Evolutionary conservation across 2,329 filamentous ascomycete species (phyloP).

Genomic region (Aspergillus fructus): DNA sequence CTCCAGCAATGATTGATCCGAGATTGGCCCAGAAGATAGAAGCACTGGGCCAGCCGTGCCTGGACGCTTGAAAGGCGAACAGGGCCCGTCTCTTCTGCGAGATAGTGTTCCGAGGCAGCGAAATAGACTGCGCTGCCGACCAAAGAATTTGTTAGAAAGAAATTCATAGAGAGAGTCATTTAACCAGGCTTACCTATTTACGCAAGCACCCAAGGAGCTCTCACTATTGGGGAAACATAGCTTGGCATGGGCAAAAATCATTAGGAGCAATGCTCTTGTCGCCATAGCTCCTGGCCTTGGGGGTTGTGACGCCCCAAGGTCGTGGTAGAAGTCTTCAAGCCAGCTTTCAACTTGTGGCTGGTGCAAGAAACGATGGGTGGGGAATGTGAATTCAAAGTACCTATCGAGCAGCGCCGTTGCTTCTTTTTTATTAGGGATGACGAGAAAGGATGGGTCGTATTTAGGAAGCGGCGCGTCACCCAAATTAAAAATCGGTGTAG

Average conservation of each 20-base stretch:
- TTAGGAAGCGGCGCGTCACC: constrained; percentile 16
- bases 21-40: constrained; percentile 33
- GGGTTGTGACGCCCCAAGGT: neutral
- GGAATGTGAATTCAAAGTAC: constrained; percentile 23
- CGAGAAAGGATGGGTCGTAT: constrained; percentile 13
- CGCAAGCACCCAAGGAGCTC: constrained; percentile 16
- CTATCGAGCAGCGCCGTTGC: constrained; percentile 12
- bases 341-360: constrained; percentile 16
- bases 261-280: constrained; percentile 49
- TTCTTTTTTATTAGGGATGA: constrained; percentile 12
- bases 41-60: constrained; percentile 40
- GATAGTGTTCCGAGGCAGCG: constrained; percentile 29
- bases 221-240: constrained; percentile 39
- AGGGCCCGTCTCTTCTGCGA: constrained; percentile 32
- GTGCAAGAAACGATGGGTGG: constrained; percentile 22
- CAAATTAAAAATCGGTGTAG: constrained; percentile 18
- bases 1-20: constrained; percentile 38
- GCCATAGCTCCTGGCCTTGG: constrained; percentile 9
- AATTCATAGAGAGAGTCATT: neutral
- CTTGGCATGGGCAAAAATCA: constrained; percentile 55
- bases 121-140: constrained; percentile 20
- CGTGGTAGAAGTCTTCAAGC: constrained; percentile 18
- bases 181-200: constrained; percentile 12
- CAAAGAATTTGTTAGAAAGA: neutral
- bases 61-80: constrained; percentile 39